Evolutionary conservation across 108 stramenopile species (phyloP), one percentile per base, ranked within the genome.

Genomic region (Discostella stelligeroides): DNA sequence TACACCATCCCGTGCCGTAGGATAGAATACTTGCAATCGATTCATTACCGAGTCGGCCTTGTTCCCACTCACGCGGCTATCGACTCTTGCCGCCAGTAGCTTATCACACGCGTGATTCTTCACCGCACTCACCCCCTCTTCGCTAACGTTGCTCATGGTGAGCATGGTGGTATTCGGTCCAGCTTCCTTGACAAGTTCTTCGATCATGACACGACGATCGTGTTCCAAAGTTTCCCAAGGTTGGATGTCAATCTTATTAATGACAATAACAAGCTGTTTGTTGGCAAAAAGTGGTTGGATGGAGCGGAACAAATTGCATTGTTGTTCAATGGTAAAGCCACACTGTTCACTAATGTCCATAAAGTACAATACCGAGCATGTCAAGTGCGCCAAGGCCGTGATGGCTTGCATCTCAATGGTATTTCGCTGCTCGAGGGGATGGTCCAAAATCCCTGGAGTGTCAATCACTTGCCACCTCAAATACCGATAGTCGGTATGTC

Each of bases 351-450:
- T 96, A 60, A 98, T 91, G 82, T 99, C 99, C 43, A 98, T 82
- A 81, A 99, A 97, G 84, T 96, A 99, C 72, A 99, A 80, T 47
- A 99, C 96, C 57, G 94, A 91, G 79, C 96, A 98, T 43, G 95
- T 95, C 75, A 99, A 91, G 68, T 99, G 99, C 14, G 99, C 99
- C 60, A 99, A 83, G 1, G 99, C 99, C 54, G 98, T 99, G 47
- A 99, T 96, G 51, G 99, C 97, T 82, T 99, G 99, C 99, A 99
- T 99, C 74, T 99, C 99, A 85, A 99, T 99, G 29, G 98, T 98
- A 78, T 99, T 99, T 23, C 98, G 80, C 70, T 98, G 92, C 83
- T 99, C 99, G 56, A 99, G 72, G 7, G 97, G 80, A 68, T 97
- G 95, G 75, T 99, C 99, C 66, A 99, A 75, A 55, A 99, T 98